Percentiles rank a stretch among this genome's conserved stretches.
phyloP scores from a whole-genome alignment of 208 protist genomes.

The Leishmania aethiopica region DNA sequence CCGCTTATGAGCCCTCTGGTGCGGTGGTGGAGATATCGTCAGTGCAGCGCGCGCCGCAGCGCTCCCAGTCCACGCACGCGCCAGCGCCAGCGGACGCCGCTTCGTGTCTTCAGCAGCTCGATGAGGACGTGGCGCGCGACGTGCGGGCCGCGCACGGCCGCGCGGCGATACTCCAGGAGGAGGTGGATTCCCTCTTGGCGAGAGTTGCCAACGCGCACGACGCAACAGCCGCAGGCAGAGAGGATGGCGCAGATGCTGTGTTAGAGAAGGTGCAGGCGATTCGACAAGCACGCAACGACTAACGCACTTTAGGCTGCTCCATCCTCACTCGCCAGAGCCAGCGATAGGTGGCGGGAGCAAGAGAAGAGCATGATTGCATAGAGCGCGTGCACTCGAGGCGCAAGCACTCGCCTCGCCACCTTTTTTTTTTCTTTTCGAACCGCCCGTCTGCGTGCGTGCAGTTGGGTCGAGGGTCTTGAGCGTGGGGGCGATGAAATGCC shows the following conservation, averaged over 20 bases:
- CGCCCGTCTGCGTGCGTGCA: not conserved
- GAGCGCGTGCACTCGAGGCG: not conserved
- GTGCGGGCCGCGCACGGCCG: constrained; percentile 34
- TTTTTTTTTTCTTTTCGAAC: not conserved
- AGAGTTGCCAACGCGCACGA: constrained; percentile 9
- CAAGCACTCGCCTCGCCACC: not conserved
- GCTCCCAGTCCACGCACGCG: constrained; percentile 7
- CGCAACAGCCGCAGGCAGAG: not conserved
- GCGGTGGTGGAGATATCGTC: not conserved
- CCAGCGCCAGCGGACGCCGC: constrained; percentile 22
- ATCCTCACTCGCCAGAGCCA: not conserved
- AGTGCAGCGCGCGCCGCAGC: constrained; percentile 3
- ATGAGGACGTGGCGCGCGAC: constrained; percentile 37
- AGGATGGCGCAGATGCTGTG: constrained; percentile 15
- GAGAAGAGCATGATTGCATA: not conserved
- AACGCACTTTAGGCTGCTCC: not conserved
- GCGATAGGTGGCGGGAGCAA: not conserved
- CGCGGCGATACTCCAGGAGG: constrained; percentile 16
- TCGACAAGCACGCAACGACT: constrained; percentile 17
- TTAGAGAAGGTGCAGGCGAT: constrained; percentile 19
- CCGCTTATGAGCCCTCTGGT: not conserved
- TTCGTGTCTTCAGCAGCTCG: constrained; percentile 24
- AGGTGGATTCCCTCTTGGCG: constrained; percentile 19
- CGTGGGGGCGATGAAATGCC: not conserved
- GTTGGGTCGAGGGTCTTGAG: not conserved